These are phyloP conservation scores for Boletales sp. DNA, from an alignment of 768 basidiomycete species.

Conservation along the genomic window DNA sequence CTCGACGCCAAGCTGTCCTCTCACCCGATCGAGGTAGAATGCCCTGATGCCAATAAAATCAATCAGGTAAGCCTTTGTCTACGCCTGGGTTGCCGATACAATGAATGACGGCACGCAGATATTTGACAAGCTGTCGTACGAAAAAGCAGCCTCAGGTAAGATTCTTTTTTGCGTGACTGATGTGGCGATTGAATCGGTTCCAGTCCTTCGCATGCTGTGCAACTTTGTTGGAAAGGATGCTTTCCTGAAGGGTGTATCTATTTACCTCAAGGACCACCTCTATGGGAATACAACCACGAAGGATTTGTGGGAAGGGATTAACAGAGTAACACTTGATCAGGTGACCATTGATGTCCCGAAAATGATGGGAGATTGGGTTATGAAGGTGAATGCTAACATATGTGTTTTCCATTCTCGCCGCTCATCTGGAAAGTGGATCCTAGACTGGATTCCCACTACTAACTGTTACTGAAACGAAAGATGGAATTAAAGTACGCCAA, in stretches of 20 bases:
- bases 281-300: slow-evolving; percentile 83
- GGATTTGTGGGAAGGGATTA: slow-evolving; percentile 87
- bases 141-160: slow-evolving; percentile 75
- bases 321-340: slow-evolving; percentile 47
- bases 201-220: slow-evolving; percentile 92
- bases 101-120: slow-evolving; percentile 47
- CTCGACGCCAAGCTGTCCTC: slow-evolving; percentile 85
- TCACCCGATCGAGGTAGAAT: slow-evolving; percentile 91
- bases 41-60: slow-evolving; percentile 81
- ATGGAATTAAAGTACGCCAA: slow-evolving; percentile 77
- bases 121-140: slow-evolving; percentile 85
- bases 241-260: slow-evolving; percentile 85
- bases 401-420: too few relatives aligned
- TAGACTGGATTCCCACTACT: slow-evolving; percentile 86
- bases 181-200: neutral
- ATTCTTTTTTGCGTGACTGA: neutral
- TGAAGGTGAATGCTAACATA: slow-evolving; percentile 45
- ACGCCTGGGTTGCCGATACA: neutral
- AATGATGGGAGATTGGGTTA: slow-evolving; percentile 92
- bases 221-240: slow-evolving; percentile 84
- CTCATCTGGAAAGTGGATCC: neutral
- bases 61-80: slow-evolving; percentile 48
- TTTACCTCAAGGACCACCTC: slow-evolving; percentile 86
- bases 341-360: slow-evolving; percentile 58
- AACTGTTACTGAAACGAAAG: slow-evolving; percentile 72